Base-by-base conservation (phyloP, 2,329 filamentous ascomycete genomes). In the Alternaria longipes region DNA sequence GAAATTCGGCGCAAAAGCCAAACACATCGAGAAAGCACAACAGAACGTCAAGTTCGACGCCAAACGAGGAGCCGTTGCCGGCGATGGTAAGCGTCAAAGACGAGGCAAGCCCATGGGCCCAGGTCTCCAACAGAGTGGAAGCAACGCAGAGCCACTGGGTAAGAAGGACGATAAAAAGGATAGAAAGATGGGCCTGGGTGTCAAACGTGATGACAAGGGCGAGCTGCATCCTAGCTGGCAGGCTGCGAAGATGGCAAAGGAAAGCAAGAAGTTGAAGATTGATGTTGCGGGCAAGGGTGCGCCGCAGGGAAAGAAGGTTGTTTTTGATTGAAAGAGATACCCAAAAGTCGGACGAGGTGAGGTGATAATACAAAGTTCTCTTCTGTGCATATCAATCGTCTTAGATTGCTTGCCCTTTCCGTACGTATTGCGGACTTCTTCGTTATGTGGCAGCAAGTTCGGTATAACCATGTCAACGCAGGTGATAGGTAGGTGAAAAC, bases 1-100 rank as follows among this genome's bases (percentile, higher is more conserved):
- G 81, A 94, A 94, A 74, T 94, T 85, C 75, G 91, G 91, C 51
- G 83, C 84, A 14, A 84, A 86, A 63, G 92, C 92, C 1, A 91
- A 89, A 68, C 91, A 93, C 71, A 50, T 89, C 3, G 76, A 89
- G 44, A 82, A 83, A 11, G 73, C 73, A 36, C 79, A 73, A 8
- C 66, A 83, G 44, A 83, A 87, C 67, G 76, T 78, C 36, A 87
- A 85, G 2, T 89, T 87, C 86, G 87, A 89, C 77, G 67, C 82
- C 5, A 84, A 85, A 60, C 79, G 82, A 32, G 88, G 87, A 9
- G 87, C 87, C n/a, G 82, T 80, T 8, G 87, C 87, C 20, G 82
- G 80, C 0, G 71, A 69, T 32, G 69, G 75, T 32, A 66, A 67
- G 32, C 67, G 71, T 69, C 52, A 71, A 42, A 57, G 57, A 47